Conservation (phyloP, 2,329 filamentous ascomycete genomes). For the Phyllosticta ampelicida region DNA sequence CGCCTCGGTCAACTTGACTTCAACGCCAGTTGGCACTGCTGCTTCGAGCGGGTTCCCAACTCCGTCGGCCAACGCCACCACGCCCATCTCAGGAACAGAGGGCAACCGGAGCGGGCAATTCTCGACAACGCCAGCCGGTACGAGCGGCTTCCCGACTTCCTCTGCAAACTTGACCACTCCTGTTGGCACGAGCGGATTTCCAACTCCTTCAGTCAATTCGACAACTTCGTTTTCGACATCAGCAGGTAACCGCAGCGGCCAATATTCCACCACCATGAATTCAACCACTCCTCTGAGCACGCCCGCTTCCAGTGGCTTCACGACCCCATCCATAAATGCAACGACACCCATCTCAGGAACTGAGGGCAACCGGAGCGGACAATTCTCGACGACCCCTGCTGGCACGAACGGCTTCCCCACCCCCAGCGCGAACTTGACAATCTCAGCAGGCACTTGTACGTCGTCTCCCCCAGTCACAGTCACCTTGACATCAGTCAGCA, state of each 20-base stretch:
- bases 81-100: not conserved
- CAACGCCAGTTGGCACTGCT: not conserved
- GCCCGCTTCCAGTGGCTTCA: slow-evolving; percentile 11
- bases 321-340: slow-evolving; percentile 12
- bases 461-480: not conserved
- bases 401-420: not conserved
- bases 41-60: not conserved
- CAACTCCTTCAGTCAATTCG: slow-evolving; percentile 8
- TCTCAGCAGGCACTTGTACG: not conserved
- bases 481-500: not conserved
- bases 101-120: not conserved
- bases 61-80: not conserved
- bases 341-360: slow-evolving; percentile 13
- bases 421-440: not conserved
- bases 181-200: slow-evolving; percentile 6
- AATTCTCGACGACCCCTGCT: not conserved
- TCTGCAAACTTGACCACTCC: not conserved
- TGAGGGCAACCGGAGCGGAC: not conserved
- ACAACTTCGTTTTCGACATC: not conserved
- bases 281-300: slow-evolving; percentile 7
- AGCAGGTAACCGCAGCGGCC: not conserved
- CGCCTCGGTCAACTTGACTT: not conserved
- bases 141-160: not conserved
- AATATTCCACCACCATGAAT: slow-evolving; percentile 8
- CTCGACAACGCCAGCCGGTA: not conserved